Conservation (phyloP, 768 basidiomycete genomes). For the Boletus edulis region DNA sequence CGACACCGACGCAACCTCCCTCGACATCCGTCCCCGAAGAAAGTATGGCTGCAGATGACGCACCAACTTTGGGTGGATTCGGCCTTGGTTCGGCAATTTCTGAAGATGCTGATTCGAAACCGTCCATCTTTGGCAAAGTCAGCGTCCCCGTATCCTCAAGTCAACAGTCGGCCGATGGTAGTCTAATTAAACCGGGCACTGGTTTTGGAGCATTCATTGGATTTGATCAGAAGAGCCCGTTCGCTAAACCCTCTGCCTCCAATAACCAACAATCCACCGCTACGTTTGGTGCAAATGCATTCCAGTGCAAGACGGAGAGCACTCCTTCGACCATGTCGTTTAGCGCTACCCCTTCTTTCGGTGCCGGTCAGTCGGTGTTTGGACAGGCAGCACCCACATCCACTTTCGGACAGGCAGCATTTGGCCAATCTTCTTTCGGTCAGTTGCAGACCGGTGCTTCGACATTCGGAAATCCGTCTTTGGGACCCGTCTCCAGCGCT, state of each 20-base stretch:
- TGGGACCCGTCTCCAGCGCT: constrained; percentile 10
- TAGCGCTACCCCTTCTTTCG: constrained; percentile 34
- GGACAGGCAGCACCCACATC: constrained; percentile 22
- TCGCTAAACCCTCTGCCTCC: constrained; percentile 25
- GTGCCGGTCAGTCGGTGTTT: constrained; percentile 33
- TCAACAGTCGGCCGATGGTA: constrained; percentile 15
- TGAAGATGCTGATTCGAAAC: constrained; percentile 23
- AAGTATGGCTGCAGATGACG: constrained; percentile 33
- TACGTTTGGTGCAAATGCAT: constrained; percentile 15
- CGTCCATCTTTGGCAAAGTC: constrained; percentile 34
- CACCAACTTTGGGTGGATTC: constrained; percentile 30
- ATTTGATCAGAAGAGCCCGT: constrained; percentile 27
- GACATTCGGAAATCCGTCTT: constrained; percentile 24
- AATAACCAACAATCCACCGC: constrained; percentile 8
- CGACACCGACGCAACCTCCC: neutral
- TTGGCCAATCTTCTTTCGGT: constrained; percentile 36
- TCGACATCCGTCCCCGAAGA: constrained; percentile 22
- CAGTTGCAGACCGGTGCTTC: constrained; percentile 14
- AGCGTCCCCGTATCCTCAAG: constrained; percentile 4
- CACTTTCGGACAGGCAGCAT: constrained; percentile 38
- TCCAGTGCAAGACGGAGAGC: constrained; percentile 14
- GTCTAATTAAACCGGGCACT: constrained; percentile 32
- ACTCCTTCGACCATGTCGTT: constrained; percentile 22
- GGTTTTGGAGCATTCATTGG: constrained; percentile 34
- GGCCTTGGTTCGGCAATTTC: constrained; percentile 29